Evolutionary conservation across 345 rosid genomes (phyloP), one percentile per base, ranked within the genome.

Genomic region (Limnanthes douglasii): DNA sequence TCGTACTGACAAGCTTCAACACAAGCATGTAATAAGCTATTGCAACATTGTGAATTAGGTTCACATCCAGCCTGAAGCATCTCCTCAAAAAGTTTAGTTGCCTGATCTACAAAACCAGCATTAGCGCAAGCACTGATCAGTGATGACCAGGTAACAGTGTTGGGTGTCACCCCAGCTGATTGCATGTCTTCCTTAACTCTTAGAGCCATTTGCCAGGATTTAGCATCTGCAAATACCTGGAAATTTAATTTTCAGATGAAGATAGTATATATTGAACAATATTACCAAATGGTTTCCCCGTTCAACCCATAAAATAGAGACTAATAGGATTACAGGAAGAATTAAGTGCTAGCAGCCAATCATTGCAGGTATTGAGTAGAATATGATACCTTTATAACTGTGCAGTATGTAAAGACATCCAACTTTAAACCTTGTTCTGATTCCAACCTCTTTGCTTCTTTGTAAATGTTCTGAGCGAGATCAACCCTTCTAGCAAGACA

Each of bases 91-190:
- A 83, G 48, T 39, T 68, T 68, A 51, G 68, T 65, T 48, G 90
- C 78, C 53, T 64, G 70, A 62, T 82, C 95, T 22, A 83, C 90
- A 48, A 75, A 68, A 31, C 97, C 93, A 18, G 81, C 86, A 50
- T 73, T 79, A 41, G 86, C 90, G 58, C 93, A 78, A 16, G 95
- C 90, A 64, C 84, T 76, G 63, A 88, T 74, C 75, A 88, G 52
- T 1, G 97, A 69, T 16, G 93, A 83, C 97, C 97, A 83, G 14
- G 93, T 74, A 55, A 61, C 61, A 19, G 60, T 76, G 50, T 83
- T 83, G 25, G 81, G 95, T 40, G 53, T 50, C 37, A 88, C 73
- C 28, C 73, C 95, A 2, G 80, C 66, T 35, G 61, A 60, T 49
- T 73, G 68, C 93, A 83, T 83, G 50, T 79, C 93, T 21, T 79